Percentiles rank a stretch among this genome's conserved stretches.
Conservation (phyloP, 148 eudicot species). For the Dianthus caryophyllus region DNA sequence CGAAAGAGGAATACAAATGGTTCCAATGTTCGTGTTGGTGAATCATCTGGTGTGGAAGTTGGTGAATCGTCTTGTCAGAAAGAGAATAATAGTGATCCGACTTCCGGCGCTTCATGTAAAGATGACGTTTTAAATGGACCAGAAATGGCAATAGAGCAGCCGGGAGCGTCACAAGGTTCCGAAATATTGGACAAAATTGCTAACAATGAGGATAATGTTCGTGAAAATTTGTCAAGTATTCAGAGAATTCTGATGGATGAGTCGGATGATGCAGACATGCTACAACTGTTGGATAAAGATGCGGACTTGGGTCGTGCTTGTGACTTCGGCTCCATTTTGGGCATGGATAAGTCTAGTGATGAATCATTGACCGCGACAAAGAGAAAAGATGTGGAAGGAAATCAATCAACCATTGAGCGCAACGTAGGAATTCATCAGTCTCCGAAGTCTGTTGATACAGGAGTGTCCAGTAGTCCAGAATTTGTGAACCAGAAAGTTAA, state of each 20-base stretch:
- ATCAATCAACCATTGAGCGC: conserved; percentile 21
- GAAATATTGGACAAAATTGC: conserved; percentile 10
- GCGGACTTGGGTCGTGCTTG: conserved; percentile 17
- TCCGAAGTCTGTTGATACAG: conserved; percentile 9
- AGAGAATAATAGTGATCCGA: neutral
- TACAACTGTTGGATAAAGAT: conserved; percentile 25
- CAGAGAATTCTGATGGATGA: conserved; percentile 34
- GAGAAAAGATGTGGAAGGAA: conserved; percentile 31
- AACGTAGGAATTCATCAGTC: conserved; percentile 18
- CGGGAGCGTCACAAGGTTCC: conserved; percentile 10
- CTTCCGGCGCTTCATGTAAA: conserved; percentile 20
- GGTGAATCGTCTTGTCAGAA: neutral
- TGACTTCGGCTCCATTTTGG: conserved; percentile 25
- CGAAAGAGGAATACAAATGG: conserved; percentile 23
- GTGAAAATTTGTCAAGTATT: conserved; percentile 28
- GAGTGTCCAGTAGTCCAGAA: too few relatives aligned
- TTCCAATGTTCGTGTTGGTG: conserved; percentile 12
- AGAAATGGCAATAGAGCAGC: conserved; percentile 27
- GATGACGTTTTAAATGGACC: conserved; percentile 20
- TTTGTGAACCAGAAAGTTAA: neutral
- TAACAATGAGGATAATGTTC: conserved; percentile 18
- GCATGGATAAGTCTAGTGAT: conserved; percentile 20
- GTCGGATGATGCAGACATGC: conserved; percentile 20
- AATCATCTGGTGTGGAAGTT: conserved; percentile 20
- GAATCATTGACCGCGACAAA: conserved; percentile 19